phyloP scores from a whole-genome alignment of 1,139 yeast genomes.

The Geotrichum bryndzae region DNA sequence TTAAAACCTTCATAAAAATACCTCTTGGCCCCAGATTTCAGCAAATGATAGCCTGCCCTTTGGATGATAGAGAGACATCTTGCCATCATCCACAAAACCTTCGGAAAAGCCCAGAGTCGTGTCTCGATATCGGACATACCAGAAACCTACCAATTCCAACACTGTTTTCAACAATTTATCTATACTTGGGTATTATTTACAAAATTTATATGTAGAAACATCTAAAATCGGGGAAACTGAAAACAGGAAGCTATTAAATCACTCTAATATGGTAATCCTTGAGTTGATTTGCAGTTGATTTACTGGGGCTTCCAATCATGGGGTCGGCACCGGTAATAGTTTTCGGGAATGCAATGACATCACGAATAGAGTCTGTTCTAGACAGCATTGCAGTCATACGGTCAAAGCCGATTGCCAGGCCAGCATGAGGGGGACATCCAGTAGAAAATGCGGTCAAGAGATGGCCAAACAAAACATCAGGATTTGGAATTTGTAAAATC shows the following conservation, averaged over 20 bases:
- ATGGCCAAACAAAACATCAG: conserved; percentile 75
- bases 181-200: neutral
- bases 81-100: neutral
- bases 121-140: neutral
- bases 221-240: neutral
- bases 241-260: neutral
- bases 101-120: neutral
- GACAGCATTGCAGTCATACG: conserved; percentile 84
- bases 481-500: conserved; percentile 38
- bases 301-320: conserved; percentile 80
- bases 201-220: neutral
- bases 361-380: conserved; percentile 71
- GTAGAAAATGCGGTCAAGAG: conserved; percentile 69
- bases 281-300: conserved; percentile 47
- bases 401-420: conserved; percentile 92
- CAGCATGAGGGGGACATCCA: conserved; percentile 99
- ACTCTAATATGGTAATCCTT: conserved; percentile 24
- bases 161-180: neutral
- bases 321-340: conserved; percentile 83
- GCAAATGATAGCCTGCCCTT: neutral
- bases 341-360: conserved; percentile 94
- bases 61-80: neutral
- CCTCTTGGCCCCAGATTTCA: neutral
- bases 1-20: neutral
- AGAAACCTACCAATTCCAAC: neutral